phyloP scores from a whole-genome alignment of 352 stramenopile genomes.

The Vaucheria bursata region DNA sequence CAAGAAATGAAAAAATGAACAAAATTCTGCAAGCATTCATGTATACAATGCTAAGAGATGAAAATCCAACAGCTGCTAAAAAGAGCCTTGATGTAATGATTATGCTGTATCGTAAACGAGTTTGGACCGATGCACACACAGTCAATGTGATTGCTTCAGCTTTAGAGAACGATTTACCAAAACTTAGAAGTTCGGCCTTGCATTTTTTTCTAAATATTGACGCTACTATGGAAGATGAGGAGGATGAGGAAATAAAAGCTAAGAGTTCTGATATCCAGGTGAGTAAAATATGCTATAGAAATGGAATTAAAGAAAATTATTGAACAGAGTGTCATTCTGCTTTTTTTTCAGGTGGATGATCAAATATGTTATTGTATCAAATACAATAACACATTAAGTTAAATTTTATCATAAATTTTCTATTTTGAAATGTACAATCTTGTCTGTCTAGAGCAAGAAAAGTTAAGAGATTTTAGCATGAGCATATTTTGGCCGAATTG shows the following conservation, averaged over 20 bases:
- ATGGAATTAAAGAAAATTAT: too few relatives aligned
- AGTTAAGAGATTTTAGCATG: too few relatives aligned
- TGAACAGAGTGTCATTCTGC: too few relatives aligned
- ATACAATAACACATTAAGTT: too few relatives aligned
- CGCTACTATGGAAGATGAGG: slow-evolving; percentile 88
- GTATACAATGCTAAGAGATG: slow-evolving; percentile 15
- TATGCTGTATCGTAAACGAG: slow-evolving; percentile 84
- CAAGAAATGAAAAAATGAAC: slow-evolving; percentile 32
- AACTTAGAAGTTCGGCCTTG: slow-evolving; percentile 71
- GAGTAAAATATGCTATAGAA: too few relatives aligned
- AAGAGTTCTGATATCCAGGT: too few relatives aligned
- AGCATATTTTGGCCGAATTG: too few relatives aligned
- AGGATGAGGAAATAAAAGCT: slow-evolving; percentile 68
- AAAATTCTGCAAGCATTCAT: slow-evolving; percentile 6
- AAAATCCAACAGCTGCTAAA: slow-evolving; percentile 57
- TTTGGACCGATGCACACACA: slow-evolving; percentile 91
- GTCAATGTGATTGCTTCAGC: slow-evolving; percentile 92
- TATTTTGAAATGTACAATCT: too few relatives aligned
- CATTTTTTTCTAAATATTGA: slow-evolving; percentile 98
- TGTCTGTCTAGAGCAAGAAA: too few relatives aligned
- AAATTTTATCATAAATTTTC: too few relatives aligned
- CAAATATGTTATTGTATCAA: too few relatives aligned
- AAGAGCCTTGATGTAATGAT: slow-evolving; percentile 82
- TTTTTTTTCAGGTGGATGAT: too few relatives aligned
- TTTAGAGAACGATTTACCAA: slow-evolving; percentile 58